Conservation (phyloP, 2,329 filamentous ascomycete genomes). For the Neophaeococcomyces aloes region DNA sequence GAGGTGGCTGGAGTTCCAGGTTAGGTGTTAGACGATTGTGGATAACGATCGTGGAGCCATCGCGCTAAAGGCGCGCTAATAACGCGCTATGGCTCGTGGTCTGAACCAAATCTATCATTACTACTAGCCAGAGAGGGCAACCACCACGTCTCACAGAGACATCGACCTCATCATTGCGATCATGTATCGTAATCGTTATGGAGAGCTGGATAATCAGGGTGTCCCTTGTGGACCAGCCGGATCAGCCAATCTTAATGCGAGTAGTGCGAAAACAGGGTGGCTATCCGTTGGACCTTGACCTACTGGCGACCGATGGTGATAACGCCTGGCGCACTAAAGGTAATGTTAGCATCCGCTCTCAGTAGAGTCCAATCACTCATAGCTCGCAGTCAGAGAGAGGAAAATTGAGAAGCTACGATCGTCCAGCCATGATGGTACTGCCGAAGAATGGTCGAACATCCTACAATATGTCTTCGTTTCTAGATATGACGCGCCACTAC, state of each 20-base stretch:
- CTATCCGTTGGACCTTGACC: conserved; percentile 38
- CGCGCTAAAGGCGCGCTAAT: too few relatives aligned
- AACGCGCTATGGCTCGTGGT: too few relatives aligned
- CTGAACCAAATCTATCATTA: too few relatives aligned
- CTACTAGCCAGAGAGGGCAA: too few relatives aligned
- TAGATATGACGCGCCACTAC: conserved; percentile 1
- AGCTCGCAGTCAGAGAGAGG: conserved; percentile 28
- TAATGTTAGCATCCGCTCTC: conserved; percentile 21
- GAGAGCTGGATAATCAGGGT: conserved; percentile 22
- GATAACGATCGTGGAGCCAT: too few relatives aligned
- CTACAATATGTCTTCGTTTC: conserved; percentile 27
- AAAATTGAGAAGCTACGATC: conserved; percentile 30
- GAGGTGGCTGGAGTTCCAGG: conserved; percentile 9
- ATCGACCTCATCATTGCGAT: neutral
- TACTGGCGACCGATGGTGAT: conserved; percentile 50
- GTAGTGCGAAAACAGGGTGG: conserved; percentile 29
- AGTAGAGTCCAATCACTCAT: conserved; percentile 5
- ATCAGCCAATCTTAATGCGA: conserved; percentile 40
- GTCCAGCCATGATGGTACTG: conserved; percentile 34
- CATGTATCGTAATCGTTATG: neutral
- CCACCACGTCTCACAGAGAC: neutral
- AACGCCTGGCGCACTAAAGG: conserved; percentile 41
- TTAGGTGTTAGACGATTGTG: too few relatives aligned
- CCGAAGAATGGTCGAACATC: conserved; percentile 33
- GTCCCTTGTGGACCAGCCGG: conserved; percentile 33